Evolutionary conservation across 2,329 filamentous ascomycete genomes (phyloP).

Genomic region (Colletotrichum incanum): DNA sequence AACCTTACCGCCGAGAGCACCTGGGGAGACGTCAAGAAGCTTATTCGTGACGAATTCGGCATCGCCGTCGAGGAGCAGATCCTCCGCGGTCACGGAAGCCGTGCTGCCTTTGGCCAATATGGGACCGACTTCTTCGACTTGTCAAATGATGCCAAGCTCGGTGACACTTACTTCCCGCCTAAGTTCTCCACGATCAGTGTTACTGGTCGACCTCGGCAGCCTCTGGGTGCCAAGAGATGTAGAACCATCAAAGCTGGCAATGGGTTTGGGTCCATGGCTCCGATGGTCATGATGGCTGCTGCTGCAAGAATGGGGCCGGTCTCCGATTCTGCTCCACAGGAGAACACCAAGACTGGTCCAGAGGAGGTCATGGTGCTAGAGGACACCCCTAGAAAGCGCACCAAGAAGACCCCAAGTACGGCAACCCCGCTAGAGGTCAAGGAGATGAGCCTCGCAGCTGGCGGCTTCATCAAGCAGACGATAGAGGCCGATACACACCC

Average conservation of each 20-base stretch:
- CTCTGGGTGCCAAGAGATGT: neutral
- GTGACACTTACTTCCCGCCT: slow-evolving; percentile 43
- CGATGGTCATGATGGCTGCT: neutral
- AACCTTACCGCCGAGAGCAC: slow-evolving; percentile 37
- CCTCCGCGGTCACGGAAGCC: neutral
- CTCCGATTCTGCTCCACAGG: neutral
- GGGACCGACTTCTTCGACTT: slow-evolving; percentile 29
- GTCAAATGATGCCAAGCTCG: slow-evolving; percentile 27
- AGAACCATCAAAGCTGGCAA: neutral
- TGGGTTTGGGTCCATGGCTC: neutral
- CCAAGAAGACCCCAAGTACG: neutral
- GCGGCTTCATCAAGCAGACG: slow-evolving; percentile 58
- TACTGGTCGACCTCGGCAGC: too few species aligned
- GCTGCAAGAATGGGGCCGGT: neutral
- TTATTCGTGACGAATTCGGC: slow-evolving; percentile 36
- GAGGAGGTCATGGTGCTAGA: neutral
- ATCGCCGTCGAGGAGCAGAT: slow-evolving; percentile 28
- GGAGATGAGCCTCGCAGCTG: slow-evolving; percentile 56
- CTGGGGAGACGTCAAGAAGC: slow-evolving; percentile 42
- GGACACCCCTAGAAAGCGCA: neutral
- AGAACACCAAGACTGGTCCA: neutral
- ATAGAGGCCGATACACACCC: slow-evolving; percentile 51
- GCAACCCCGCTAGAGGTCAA: slow-evolving; percentile 30
- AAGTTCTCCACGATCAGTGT: slow-evolving; percentile 32
- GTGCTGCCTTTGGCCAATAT: neutral